A percentile compares a stretch with the other conserved stretches of the same genome.
These are phyloP conservation scores for Pyrenochaeta sp. DNA, from an alignment of 2,329 filamentous ascomycete genomes.

Conservation along the genomic window DNA sequence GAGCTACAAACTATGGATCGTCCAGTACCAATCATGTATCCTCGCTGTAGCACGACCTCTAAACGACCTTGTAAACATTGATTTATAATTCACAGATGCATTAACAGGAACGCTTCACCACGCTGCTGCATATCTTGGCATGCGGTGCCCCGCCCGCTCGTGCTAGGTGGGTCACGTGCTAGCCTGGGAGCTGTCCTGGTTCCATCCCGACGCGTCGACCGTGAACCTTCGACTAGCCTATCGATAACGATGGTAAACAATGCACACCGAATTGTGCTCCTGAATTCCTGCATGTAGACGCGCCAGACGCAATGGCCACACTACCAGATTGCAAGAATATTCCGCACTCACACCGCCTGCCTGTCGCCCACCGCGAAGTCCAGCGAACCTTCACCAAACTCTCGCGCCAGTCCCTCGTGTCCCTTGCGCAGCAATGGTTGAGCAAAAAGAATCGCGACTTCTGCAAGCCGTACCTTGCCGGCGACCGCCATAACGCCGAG, in stretches of 20 bases:
- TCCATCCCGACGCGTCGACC: constrained; percentile 14
- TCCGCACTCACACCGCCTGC: constrained; percentile 73
- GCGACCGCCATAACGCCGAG: constrained; percentile 51
- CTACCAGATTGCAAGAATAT: constrained; percentile 76
- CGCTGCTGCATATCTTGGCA: neutral
- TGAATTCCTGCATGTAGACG: constrained; percentile 37
- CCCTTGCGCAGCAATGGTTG: constrained; percentile 79
- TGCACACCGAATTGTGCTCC: constrained; percentile 15
- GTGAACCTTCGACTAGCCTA: constrained; percentile 16
- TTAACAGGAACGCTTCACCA: neutral
- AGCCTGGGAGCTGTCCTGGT: constrained; percentile 6
- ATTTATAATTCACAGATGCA: constrained; percentile 1
- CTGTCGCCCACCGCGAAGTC: constrained; percentile 69
- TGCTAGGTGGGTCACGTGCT: constrained; percentile 17
- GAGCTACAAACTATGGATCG: no score
- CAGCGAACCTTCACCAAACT: constrained; percentile 73
- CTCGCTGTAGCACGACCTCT: neutral
- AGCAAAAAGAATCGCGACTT: constrained; percentile 68
- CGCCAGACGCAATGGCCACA: constrained; percentile 56
- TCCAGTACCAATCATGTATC: neutral
- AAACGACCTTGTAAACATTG: neutral
- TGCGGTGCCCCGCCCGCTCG: neutral
- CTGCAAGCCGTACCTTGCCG: constrained; percentile 65
- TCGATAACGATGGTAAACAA: constrained; percentile 35
- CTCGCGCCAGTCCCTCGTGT: constrained; percentile 74